Base-by-base conservation (phyloP, 306 rosid genomes). In the Cicer judaicum region DNA sequence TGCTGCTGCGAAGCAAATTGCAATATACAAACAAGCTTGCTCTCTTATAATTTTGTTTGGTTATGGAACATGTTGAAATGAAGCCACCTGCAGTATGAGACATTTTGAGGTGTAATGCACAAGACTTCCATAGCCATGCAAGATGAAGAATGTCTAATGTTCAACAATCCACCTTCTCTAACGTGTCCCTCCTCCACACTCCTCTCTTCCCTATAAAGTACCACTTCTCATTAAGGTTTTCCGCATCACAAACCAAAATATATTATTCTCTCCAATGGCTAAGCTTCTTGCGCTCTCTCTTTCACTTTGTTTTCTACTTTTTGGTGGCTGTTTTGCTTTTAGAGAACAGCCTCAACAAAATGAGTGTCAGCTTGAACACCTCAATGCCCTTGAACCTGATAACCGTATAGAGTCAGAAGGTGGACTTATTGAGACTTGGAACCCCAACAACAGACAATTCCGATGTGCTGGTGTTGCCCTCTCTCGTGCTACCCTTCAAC, bases 71-170 rank as follows among this genome's bases (percentile, higher is more conserved):
- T 10, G 69, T 59, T 10, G 14, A 63, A 76, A 2, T 2, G 52
- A 63, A 76, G 86, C 82, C 86, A 81, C 71, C 46, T 80, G 71
- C 78, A 54, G 8, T 7, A 38, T 21, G 19, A 62, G 7, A 40
- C 38, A 5, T 14, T 24, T 2, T 57, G 64, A 89, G 84, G 85
- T 86, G 90, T 84, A 79, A 79, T 36, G 43, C 72, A 55, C 0
- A 39, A 77, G 39, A 54, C 21, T 10, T 41, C 8, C 24, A 59
- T 41, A 64, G 64, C 57, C 89, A 84, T 86, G 87, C 93, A 83
- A 24, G 67, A 12, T 70, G 89, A 83, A 84, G 82, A 85, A 46
- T 84, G 90, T 81, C 86, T 18, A 47, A 64, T 15, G 10, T 50
- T 79, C 75, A 75, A 1, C 18, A 47, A 19, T 56, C 0, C 62